Evolutionary conservation across 2,329 filamentous ascomycete species (phyloP).

Genomic region (Xylariaceae sp.): DNA sequence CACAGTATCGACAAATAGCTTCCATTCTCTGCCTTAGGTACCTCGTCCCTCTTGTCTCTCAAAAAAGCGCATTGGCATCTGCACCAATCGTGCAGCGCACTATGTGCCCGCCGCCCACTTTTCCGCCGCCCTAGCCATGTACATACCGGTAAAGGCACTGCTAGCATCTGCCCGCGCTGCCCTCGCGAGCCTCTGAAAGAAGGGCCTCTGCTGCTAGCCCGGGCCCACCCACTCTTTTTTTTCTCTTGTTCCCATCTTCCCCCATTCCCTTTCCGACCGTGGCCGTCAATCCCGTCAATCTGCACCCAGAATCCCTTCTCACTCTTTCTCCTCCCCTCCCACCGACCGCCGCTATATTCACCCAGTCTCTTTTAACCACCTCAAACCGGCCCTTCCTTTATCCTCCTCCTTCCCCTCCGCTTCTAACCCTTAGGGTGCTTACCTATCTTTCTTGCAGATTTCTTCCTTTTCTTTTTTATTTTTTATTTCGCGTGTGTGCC

Average conservation of each 20-base stretch:
- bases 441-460: slow-evolving; percentile 29
- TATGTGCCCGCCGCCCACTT: not conserved
- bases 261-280: slow-evolving; percentile 2
- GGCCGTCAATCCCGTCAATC: not conserved
- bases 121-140: not conserved
- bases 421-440: slow-evolving; percentile 32
- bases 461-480: slow-evolving; percentile 26
- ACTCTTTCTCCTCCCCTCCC: slow-evolving; percentile 27
- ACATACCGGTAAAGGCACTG: not conserved
- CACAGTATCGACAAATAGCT: not conserved
- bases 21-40: not conserved
- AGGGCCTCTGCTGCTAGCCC: not conserved
- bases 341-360: slow-evolving; percentile 15
- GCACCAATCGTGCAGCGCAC: not conserved
- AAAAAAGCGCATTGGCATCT: not conserved
- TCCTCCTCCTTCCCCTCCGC: slow-evolving; percentile 28
- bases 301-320: slow-evolving; percentile 24
- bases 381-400: slow-evolving; percentile 33
- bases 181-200: too few species aligned
- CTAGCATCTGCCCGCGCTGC: not conserved
- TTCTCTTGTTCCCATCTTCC: not conserved
- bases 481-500: slow-evolving; percentile 20
- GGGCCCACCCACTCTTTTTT: slow-evolving; percentile 1
- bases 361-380: slow-evolving; percentile 22
- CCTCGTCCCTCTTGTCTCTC: not conserved